phyloP scores from a whole-genome alignment of 345 rosid species.

The Dimocarpus longan region DNA sequence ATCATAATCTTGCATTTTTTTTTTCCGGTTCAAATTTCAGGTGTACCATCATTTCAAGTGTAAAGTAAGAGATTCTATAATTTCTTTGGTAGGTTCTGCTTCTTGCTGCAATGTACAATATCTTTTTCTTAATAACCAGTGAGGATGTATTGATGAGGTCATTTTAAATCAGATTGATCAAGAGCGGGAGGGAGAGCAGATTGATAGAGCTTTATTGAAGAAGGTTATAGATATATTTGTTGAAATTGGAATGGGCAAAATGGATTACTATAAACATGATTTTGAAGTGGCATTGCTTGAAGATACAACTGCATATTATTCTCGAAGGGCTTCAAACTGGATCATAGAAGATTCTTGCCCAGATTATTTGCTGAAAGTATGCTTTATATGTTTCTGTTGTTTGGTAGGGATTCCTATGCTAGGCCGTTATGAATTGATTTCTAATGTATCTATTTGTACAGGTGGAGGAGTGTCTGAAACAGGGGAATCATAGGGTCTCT shows the following conservation, averaged over 20 bases:
- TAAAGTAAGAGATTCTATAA: constrained; percentile 52
- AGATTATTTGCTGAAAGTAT: constrained; percentile 60
- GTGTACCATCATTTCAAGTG: constrained; percentile 45
- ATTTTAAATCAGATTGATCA: constrained; percentile 43
- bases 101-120: background rate
- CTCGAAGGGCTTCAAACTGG: constrained; percentile 69
- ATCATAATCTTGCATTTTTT: background rate
- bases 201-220: constrained; percentile 63
- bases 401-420: background rate
- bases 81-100: constrained; percentile 48
- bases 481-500: constrained; percentile 58
- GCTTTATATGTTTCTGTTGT: constrained; percentile 9
- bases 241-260: constrained; percentile 62
- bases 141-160: background rate
- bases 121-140: background rate
- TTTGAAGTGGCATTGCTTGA: constrained; percentile 57
- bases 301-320: constrained; percentile 59
- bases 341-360: constrained; percentile 59
- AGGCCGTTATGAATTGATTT: constrained; percentile 2
- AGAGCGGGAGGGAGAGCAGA: constrained; percentile 64
- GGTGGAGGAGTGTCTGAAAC: constrained; percentile 63
- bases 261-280: constrained; percentile 48
- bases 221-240: constrained; percentile 59
- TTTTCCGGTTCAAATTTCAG: constrained; percentile 19
- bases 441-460: constrained; percentile 16